Conservation (phyloP, 352 stramenopile species). For the Phytophthora melonis region DNA sequence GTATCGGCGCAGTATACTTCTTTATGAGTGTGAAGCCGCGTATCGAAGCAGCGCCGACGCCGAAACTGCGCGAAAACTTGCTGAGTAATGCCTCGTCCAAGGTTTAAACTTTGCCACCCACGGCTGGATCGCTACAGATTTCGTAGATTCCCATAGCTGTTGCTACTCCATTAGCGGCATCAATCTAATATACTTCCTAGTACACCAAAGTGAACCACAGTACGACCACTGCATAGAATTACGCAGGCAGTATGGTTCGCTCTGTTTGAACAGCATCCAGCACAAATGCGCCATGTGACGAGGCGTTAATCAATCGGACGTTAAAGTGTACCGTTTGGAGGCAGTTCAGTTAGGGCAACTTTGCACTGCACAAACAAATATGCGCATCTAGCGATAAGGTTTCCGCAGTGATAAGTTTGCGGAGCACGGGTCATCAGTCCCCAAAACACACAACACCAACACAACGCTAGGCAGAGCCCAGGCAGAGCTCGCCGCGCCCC, state of each 20-base stretch:
- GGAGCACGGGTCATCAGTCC: no score
- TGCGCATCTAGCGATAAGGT: no score
- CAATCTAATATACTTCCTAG: background rate
- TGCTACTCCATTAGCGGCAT: background rate
- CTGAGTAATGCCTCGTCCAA: constrained; percentile 45
- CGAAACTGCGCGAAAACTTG: constrained; percentile 58
- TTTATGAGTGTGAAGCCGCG: constrained; percentile 48
- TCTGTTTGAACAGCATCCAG: no score
- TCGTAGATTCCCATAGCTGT: background rate
- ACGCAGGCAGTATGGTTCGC: background rate
- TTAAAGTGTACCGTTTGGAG: no score
- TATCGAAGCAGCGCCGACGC: constrained; percentile 34
- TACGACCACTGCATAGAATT: background rate
- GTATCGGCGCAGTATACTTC: constrained; percentile 57
- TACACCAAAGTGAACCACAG: background rate
- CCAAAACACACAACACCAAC: no score
- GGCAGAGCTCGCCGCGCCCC: no score
- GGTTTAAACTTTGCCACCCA: background rate
- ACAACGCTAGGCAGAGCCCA: no score
- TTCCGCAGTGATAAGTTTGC: no score
- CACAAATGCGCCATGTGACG: background rate
- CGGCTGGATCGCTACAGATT: background rate
- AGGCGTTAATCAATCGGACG: background rate
- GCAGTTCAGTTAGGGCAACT: no score
- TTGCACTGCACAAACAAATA: no score